Evolutionary conservation across 306 rosid genomes (phyloP).

Genomic region (Begonia peltatifolia): DNA sequence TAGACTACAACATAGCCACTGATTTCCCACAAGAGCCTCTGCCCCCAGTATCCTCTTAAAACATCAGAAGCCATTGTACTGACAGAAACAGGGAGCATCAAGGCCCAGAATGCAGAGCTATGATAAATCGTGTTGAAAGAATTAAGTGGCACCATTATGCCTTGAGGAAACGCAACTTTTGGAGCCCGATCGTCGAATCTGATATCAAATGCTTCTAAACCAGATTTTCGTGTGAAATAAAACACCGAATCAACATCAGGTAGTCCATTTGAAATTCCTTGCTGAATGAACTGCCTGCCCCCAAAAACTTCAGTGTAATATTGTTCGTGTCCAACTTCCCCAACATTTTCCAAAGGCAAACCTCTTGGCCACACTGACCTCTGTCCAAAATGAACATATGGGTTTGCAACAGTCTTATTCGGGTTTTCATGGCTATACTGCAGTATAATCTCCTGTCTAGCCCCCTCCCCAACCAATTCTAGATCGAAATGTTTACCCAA

Average conservation of each 20-base stretch:
- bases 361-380: conserved; percentile 99
- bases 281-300: conserved; percentile 27
- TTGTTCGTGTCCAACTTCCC: conserved; percentile 77
- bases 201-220: conserved; percentile 52
- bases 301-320: conserved; percentile 42
- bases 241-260: conserved; percentile 91
- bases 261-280: conserved; percentile 42
- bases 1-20: conserved; percentile 74
- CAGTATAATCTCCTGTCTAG: conserved; percentile 72
- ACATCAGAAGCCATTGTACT: conserved; percentile 91
- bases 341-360: conserved; percentile 82
- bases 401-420: conserved; percentile 64
- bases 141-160: conserved; percentile 71
- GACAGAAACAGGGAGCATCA: conserved; percentile 92
- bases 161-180: conserved; percentile 71
- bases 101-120: conserved; percentile 71
- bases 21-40: conserved; percentile 81
- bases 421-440: conserved; percentile 87
- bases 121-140: conserved; percentile 76
- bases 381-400: conserved; percentile 93
- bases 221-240: conserved; percentile 57
- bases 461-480: conserved; percentile 67
- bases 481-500: conserved; percentile 85
- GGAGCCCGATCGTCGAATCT: conserved; percentile 63
- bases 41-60: conserved; percentile 85